A percentile compares a stretch with the other conserved stretches of the same genome.
phyloP scores from a whole-genome alignment of 495 filamentous ascomycete species.

The Hapsidospora chrysogenum region DNA sequence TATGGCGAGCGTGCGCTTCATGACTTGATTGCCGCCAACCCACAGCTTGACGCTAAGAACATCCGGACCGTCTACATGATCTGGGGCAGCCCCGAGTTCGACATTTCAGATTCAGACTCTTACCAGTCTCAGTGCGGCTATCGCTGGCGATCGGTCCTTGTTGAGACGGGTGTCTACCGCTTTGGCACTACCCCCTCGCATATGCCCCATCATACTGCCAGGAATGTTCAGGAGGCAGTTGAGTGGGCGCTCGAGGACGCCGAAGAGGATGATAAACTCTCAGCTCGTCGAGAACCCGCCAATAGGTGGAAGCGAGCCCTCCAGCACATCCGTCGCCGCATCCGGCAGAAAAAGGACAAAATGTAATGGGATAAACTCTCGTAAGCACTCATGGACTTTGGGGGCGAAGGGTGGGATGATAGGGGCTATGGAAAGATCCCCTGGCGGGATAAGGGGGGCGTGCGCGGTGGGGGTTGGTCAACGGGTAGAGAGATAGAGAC shows the following conservation, averaged over 20 bases:
- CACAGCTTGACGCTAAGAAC: conserved; percentile 22
- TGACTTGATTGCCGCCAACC: conserved; percentile 28
- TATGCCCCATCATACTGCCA: conserved; percentile 11
- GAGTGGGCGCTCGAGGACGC: conserved; percentile 15
- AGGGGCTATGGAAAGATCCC: no score
- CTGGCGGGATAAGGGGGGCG: no score
- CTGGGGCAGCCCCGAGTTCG: conserved; percentile 70
- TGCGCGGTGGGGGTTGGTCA: no score
- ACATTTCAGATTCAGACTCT: conserved; percentile 60
- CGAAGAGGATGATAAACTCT: no score
- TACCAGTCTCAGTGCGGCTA: conserved; percentile 42
- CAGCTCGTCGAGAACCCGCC: no score
- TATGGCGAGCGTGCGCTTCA: conserved; percentile 55
- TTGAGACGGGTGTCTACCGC: conserved; percentile 55
- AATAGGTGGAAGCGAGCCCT: no score
- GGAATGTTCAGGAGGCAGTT: conserved; percentile 19
- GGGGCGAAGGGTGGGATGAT: no score
- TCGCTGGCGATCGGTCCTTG: conserved; percentile 56
- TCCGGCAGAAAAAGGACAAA: no score
- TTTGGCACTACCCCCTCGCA: conserved; percentile 11
- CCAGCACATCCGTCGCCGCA: no score
- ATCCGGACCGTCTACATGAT: conserved; percentile 67
- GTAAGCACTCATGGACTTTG: no score
- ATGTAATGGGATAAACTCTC: no score
- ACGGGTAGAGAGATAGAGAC: no score